These are phyloP conservation scores for Diaporthe vaccinii DNA, from an alignment of 2,329 filamentous ascomycete genomes.

Conservation along the genomic window DNA sequence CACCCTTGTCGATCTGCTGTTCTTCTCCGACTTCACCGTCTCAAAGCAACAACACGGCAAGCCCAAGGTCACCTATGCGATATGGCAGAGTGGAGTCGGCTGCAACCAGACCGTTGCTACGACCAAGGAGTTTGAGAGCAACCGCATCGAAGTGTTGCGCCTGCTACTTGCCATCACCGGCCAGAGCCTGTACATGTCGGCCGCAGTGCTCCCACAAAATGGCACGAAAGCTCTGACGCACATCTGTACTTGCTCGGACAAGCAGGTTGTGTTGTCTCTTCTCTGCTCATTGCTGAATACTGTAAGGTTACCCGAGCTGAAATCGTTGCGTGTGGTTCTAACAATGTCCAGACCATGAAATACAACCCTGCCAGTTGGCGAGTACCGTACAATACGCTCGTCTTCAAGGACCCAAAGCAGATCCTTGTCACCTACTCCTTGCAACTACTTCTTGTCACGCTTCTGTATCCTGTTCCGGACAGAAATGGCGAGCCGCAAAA, in stretches of 20 bases:
- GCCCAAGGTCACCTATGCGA: slow-evolving; percentile 88
- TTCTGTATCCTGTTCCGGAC: slow-evolving; percentile 91
- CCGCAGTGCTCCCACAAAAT: slow-evolving; percentile 82
- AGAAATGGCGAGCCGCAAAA: slow-evolving; percentile 77
- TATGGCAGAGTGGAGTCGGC: slow-evolving; percentile 98
- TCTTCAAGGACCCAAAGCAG: slow-evolving; percentile 92
- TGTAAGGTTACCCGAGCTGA: slow-evolving; percentile 58
- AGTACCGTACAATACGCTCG: slow-evolving; percentile 92
- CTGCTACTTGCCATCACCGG: slow-evolving; percentile 88
- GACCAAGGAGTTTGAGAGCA: slow-evolving; percentile 93
- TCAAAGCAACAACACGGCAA: slow-evolving; percentile 79
- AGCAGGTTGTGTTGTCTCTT: slow-evolving; percentile 90
- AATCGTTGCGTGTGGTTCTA: slow-evolving; percentile 32
- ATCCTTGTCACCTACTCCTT: slow-evolving; percentile 92
- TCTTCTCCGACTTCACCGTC: slow-evolving; percentile 91
- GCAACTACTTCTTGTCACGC: slow-evolving; percentile 86
- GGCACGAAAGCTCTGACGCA: slow-evolving; percentile 90
- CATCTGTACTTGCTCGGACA: slow-evolving; percentile 88
- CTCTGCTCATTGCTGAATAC: slow-evolving; percentile 96
- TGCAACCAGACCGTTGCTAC: slow-evolving; percentile 91
- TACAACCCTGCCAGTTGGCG: slow-evolving; percentile 96
- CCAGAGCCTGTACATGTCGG: slow-evolving; percentile 93
- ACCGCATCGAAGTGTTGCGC: slow-evolving; percentile 89
- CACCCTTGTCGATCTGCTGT: slow-evolving; percentile 87
- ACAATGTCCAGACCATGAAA: slow-evolving; percentile 79